A percentile compares a stretch with the other conserved stretches of the same genome.
Evolutionary conservation across 2,329 filamentous ascomycete species (phyloP).

Genomic region (Teratosphaeria nubilosa): DNA sequence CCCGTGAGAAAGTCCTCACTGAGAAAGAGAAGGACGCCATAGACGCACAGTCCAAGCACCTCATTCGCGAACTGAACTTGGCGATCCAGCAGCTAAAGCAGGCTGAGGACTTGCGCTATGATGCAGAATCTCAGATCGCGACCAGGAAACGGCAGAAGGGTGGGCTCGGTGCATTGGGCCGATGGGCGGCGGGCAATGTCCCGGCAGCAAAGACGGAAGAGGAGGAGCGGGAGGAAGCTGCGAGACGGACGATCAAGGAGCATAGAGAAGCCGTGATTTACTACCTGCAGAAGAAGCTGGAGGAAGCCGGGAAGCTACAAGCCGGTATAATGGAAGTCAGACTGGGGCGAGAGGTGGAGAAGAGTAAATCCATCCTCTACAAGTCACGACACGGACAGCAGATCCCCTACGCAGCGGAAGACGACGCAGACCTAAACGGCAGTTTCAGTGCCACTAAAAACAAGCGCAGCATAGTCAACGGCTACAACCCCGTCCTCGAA

Average conservation of each 20-base stretch:
- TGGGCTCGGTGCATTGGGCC: slow-evolving; percentile 58
- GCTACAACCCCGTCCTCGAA: background rate
- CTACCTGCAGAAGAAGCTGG: slow-evolving; percentile 66
- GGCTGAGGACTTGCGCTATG: slow-evolving; percentile 70
- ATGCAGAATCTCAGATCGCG: slow-evolving; percentile 61
- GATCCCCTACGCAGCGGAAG: slow-evolving; percentile 16
- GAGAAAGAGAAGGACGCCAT: slow-evolving; percentile 77
- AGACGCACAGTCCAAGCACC: slow-evolving; percentile 74
- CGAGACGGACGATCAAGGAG: slow-evolving; percentile 53
- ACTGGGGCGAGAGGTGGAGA: slow-evolving; percentile 75
- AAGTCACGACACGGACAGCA: slow-evolving; percentile 34
- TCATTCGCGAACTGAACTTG: slow-evolving; percentile 75
- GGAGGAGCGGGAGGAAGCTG: slow-evolving; percentile 62
- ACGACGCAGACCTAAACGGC: slow-evolving; percentile 6
- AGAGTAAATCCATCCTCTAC: slow-evolving; percentile 74
- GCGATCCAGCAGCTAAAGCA: slow-evolving; percentile 71
- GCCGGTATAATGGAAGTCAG: slow-evolving; percentile 88
- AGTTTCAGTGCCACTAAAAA: background rate
- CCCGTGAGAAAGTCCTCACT: slow-evolving; percentile 49
- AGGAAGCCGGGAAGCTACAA: slow-evolving; percentile 68
- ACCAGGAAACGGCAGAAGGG: slow-evolving; percentile 55
- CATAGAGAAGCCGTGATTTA: slow-evolving; percentile 77
- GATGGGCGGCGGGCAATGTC: slow-evolving; percentile 50
- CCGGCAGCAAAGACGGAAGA: slow-evolving; percentile 49
- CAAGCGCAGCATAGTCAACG: background rate